Conservation (phyloP, 2,329 filamentous ascomycete genomes). For the Aspergillus piperis region DNA sequence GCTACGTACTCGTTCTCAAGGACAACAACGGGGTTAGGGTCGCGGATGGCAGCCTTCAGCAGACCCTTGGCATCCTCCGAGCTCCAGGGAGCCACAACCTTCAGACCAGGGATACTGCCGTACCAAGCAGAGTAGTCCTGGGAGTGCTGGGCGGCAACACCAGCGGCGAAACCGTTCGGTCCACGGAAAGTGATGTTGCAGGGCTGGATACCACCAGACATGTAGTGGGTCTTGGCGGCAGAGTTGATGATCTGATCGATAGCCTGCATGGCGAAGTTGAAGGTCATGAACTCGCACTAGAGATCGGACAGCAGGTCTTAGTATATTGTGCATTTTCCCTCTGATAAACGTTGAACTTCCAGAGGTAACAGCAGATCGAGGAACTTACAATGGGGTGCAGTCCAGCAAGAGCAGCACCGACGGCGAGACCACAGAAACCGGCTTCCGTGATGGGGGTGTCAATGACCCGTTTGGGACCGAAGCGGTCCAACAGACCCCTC, state of each 20-base stretch:
- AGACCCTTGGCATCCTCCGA: constrained; percentile 98
- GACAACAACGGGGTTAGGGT: constrained; percentile 94
- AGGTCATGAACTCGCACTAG: constrained; percentile 99
- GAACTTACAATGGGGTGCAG: constrained; percentile 84
- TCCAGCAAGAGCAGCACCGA: constrained; percentile 91
- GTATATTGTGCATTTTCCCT: not conserved
- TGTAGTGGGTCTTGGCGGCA: constrained; percentile 98
- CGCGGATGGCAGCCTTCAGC: constrained; percentile 94
- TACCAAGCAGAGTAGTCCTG: constrained; percentile 99
- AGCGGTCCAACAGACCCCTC: constrained; percentile 93
- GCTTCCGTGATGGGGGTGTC: constrained; percentile 98
- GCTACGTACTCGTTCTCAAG: constrained; percentile 74
- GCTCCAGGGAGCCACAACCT: constrained; percentile 95
- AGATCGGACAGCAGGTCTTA: not conserved
- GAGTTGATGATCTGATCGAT: constrained; percentile 99
- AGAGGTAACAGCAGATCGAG: not conserved
- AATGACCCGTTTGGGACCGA: constrained; percentile 95
- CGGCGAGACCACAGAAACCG: constrained; percentile 89
- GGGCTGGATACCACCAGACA: constrained; percentile 98
- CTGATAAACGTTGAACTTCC: not conserved
- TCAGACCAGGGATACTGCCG: constrained; percentile 93
- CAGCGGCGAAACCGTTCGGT: constrained; percentile 94
- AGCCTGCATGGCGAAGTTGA: constrained; percentile 99
- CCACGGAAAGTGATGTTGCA: constrained; percentile 99
- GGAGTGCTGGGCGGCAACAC: constrained; percentile 96